Conservation (phyloP, 805 yeast genomes). For the Myxozyma sirexii region DNA sequence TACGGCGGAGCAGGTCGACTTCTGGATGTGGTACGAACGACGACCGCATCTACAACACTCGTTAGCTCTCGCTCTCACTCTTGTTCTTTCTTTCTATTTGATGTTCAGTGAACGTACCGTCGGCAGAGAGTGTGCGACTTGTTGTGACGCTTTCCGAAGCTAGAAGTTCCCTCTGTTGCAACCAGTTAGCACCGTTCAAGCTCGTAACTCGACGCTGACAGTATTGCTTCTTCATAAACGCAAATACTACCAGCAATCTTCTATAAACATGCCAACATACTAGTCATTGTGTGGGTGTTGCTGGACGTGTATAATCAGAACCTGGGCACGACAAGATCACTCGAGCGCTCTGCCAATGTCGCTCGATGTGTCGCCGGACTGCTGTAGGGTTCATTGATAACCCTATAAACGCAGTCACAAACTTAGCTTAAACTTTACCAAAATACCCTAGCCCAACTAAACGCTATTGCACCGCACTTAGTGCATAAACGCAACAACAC, state of each 20-base stretch:
- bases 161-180: conserved; percentile 93
- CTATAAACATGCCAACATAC: not conserved
- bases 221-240: not conserved
- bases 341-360: too few relatives aligned
- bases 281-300: conserved; percentile 23
- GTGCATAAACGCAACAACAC: not conserved
- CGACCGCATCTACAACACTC: conserved; percentile 80
- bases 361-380: not conserved
- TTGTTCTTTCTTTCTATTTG: not conserved
- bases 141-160: conserved; percentile 99
- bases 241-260: not conserved
- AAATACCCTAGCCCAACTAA: too few relatives aligned
- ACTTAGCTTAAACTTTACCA: too few relatives aligned
- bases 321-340: too few relatives aligned
- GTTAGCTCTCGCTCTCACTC: not conserved
- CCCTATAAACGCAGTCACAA: conserved; percentile 15
- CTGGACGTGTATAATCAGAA: not conserved
- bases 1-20: conserved; percentile 91
- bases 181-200: conserved; percentile 4
- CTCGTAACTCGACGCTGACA: not conserved
- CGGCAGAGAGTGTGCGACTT: conserved; percentile 99
- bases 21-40: conserved; percentile 98
- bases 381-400: conserved; percentile 3
- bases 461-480: conserved; percentile 5
- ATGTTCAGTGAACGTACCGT: conserved; percentile 35